Evolutionary conservation across 805 yeast species (phyloP).

Genomic region (Cyberlindnera misumaiensis): DNA sequence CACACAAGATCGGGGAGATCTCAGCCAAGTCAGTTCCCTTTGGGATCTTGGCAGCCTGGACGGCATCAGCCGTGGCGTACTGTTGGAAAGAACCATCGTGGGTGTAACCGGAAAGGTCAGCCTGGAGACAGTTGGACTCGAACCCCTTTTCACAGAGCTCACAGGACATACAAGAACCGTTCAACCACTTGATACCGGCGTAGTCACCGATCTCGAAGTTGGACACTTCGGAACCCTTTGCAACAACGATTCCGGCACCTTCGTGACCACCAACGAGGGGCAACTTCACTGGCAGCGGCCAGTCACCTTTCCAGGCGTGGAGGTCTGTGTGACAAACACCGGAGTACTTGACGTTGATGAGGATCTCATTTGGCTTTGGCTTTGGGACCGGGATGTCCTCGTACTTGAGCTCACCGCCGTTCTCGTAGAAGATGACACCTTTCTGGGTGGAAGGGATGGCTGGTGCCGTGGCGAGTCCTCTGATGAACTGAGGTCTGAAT

Average conservation of each 20-base stretch:
- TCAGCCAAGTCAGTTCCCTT: slow-evolving; percentile 66
- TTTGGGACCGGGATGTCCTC: slow-evolving; percentile 74
- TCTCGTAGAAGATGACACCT: slow-evolving; percentile 61
- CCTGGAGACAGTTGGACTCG: slow-evolving; percentile 67
- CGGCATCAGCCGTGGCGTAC: slow-evolving; percentile 83
- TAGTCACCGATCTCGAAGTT: slow-evolving; percentile 73
- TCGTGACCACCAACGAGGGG: slow-evolving; percentile 88
- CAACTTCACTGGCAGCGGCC: slow-evolving; percentile 72
- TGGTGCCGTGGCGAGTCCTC: slow-evolving; percentile 22
- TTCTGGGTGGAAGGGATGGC: slow-evolving; percentile 61
- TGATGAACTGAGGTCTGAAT: slow-evolving; percentile 11
- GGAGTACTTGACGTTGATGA: slow-evolving; percentile 76
- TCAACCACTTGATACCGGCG: slow-evolving; percentile 83
- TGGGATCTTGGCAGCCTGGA: slow-evolving; percentile 79
- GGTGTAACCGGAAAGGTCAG: slow-evolving; percentile 78
- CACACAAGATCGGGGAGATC: slow-evolving; percentile 80
- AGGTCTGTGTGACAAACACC: slow-evolving; percentile 94
- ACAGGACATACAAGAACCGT: slow-evolving; percentile 70
- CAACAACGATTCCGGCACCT: slow-evolving; percentile 85
- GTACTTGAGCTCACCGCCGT: slow-evolving; percentile 58
- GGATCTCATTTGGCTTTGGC: slow-evolving; percentile 71
- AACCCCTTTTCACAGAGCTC: slow-evolving; percentile 62
- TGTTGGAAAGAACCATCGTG: slow-evolving; percentile 91
- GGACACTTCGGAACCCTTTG: slow-evolving; percentile 59
- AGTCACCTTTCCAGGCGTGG: slow-evolving; percentile 93